Evolutionary conservation across 345 rosid genomes (phyloP).

Genomic region (Eucalyptus cloeziana): DNA sequence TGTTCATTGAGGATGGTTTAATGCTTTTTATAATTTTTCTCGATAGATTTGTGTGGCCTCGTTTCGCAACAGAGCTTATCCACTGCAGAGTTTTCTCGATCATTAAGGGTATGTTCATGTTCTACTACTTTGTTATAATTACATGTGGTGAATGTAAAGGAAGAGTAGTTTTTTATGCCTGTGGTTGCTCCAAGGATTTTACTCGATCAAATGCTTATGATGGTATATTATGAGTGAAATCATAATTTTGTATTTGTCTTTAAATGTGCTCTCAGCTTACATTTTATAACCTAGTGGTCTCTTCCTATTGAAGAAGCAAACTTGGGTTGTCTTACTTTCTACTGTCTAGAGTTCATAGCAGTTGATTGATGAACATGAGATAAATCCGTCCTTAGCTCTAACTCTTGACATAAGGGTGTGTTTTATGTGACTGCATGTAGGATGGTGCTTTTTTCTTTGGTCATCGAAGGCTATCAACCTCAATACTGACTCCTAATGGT

Average conservation of each 20-base stretch:
- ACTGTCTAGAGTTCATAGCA: background rate
- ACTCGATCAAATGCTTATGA: background rate
- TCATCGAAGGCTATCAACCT: conserved; percentile 35
- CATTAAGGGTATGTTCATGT: background rate
- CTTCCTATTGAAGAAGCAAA: background rate
- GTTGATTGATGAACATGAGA: background rate
- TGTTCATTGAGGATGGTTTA: background rate
- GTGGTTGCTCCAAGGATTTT: background rate
- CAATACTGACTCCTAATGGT: conserved; percentile 42
- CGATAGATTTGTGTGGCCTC: background rate
- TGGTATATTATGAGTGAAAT: background rate
- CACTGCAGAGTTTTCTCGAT: background rate
- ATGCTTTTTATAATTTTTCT: background rate
- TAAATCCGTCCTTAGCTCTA: background rate
- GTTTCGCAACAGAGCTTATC: background rate
- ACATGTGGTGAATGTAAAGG: background rate
- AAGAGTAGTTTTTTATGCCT: background rate
- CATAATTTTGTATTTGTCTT: background rate
- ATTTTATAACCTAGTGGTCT: background rate
- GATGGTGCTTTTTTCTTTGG: conserved; percentile 19
- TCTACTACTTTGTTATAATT: background rate
- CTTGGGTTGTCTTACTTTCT: background rate
- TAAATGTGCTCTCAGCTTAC: background rate
- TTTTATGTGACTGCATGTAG: conserved; percentile 12
- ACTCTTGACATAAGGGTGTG: background rate